Conservation (phyloP, 1,284 basidiomycete species). For the Tilletia setariae region DNA sequence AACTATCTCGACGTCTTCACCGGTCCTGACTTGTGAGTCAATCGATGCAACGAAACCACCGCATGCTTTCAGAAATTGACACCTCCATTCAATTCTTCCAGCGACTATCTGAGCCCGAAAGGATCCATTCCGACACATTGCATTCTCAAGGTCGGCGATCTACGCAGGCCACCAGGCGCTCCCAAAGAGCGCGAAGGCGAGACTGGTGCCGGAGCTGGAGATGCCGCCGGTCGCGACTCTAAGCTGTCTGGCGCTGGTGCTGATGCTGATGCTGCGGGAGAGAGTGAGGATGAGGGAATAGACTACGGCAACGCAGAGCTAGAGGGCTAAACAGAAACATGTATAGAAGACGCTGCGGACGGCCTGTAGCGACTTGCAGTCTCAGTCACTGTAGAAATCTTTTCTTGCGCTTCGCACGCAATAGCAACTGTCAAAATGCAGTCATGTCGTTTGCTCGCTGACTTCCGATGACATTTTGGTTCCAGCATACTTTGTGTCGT, state of each 20-base stretch:
- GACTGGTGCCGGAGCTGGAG: conserved; percentile 56
- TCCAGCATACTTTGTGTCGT: no score
- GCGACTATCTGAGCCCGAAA: conserved; percentile 53
- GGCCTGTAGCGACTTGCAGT: no score
- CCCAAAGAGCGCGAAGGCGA: conserved; percentile 61
- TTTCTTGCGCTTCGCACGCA: no score
- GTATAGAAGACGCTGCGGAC: no score
- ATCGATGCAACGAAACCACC: not conserved
- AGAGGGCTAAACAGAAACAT: conserved; percentile 62
- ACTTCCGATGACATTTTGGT: no score
- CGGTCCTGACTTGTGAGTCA: conserved; percentile 38
- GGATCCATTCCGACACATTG: conserved; percentile 54
- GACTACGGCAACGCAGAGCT: conserved; percentile 63
- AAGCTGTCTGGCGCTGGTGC: not conserved
- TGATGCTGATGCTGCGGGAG: conserved; percentile 57
- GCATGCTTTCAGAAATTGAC: not conserved
- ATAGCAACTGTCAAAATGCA: no score
- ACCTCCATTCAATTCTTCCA: not conserved
- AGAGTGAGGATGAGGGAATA: conserved; percentile 64
- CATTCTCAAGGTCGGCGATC: conserved; percentile 58
- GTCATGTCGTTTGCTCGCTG: no score
- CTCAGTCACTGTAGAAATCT: no score
- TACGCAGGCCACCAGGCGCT: conserved; percentile 67
- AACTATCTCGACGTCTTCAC: conserved; percentile 49
- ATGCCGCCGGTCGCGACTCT: conserved; percentile 38